phyloP scores from a whole-genome alignment of 306 rosid genomes.

The Erythrophleum fordii region DNA sequence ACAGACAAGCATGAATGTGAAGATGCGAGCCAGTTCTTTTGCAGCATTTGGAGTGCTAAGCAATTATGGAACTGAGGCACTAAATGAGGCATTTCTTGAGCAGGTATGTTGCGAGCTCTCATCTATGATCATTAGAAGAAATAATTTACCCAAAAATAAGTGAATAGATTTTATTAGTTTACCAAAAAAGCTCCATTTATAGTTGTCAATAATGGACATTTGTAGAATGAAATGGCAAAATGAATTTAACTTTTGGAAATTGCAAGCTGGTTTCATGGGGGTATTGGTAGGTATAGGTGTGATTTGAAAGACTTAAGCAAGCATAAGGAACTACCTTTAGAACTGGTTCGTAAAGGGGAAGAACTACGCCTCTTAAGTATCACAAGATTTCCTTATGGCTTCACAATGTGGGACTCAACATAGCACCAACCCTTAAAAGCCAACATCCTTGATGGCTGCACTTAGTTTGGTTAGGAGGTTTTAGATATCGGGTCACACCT shows the following conservation, averaged over 20 bases:
- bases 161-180: not conserved
- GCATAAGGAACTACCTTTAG: not conserved
- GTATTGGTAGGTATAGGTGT: not conserved
- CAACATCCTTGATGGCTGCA: not conserved
- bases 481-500: not conserved
- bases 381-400: not conserved
- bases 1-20: slow-evolving; percentile 75
- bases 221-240: not conserved
- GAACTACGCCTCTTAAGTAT: not conserved
- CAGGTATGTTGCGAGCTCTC: slow-evolving; percentile 61
- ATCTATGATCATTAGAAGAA: not conserved
- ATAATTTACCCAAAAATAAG: not conserved
- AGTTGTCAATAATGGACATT: slow-evolving; percentile 1
- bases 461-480: not conserved
- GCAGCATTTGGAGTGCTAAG: slow-evolving; percentile 91
- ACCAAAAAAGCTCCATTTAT: not conserved
- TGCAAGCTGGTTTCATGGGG: not conserved
- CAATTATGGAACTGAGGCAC: slow-evolving; percentile 67
- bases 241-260: not conserved
- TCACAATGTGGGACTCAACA: not conserved
- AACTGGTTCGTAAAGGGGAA: not conserved
- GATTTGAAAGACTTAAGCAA: not conserved
- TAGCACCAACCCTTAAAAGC: not conserved
- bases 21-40: slow-evolving; percentile 91
- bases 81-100: slow-evolving; percentile 84